Percentiles rank a stretch among this genome's conserved stretches.
These are phyloP conservation scores for Stromatinia cepivora DNA, from an alignment of 2,329 filamentous ascomycete genomes.

Conservation along the genomic window DNA sequence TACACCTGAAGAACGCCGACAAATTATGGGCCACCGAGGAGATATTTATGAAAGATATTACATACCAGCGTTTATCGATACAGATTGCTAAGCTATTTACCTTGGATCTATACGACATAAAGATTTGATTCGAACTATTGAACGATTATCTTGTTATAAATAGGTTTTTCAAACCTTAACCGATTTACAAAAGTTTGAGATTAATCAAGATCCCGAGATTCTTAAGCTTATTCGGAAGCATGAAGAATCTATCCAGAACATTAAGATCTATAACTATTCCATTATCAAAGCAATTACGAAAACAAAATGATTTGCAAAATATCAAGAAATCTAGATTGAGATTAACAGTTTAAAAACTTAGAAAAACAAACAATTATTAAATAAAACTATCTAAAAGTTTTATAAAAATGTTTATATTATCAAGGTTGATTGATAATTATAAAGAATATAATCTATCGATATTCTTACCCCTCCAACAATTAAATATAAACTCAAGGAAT, in stretches of 20 bases:
- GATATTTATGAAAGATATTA: constrained; percentile 1
- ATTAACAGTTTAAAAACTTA: background rate
- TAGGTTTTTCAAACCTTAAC: background rate
- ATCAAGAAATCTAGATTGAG: background rate
- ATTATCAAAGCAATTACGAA: background rate
- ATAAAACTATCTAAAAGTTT: background rate
- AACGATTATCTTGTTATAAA: constrained; percentile 11
- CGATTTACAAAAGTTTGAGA: background rate
- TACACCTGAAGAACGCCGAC: background rate
- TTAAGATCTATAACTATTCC: background rate
- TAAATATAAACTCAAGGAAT: background rate
- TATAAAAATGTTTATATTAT: background rate
- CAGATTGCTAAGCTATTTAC: background rate
- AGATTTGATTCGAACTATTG: background rate
- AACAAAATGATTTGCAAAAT: background rate
- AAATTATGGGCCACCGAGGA: background rate
- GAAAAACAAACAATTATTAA: background rate
- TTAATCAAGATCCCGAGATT: background rate
- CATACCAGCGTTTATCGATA: background rate
- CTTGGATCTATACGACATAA: background rate
- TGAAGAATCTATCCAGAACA: background rate
- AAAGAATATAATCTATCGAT: background rate
- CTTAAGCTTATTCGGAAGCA: constrained; percentile 14
- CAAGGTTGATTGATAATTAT: background rate
- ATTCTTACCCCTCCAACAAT: background rate